Evolutionary conservation across 192 early-diverging fungal species (phyloP).

Genomic region (Coemansia sp.): DNA sequence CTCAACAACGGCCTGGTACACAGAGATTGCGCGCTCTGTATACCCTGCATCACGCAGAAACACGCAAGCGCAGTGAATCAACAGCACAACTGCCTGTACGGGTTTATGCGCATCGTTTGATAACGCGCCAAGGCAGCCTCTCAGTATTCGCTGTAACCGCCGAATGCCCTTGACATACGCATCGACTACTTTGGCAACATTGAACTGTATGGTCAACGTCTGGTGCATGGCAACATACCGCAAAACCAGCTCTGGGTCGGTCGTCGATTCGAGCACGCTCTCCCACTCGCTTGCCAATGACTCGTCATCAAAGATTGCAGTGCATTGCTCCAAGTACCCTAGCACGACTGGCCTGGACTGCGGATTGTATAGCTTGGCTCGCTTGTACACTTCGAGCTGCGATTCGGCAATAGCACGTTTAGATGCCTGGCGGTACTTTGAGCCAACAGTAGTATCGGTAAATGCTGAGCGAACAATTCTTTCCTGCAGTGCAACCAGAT

Average conservation of each 20-base stretch:
- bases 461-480: slow-evolving; percentile 10
- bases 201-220: slow-evolving; percentile 4
- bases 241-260: slow-evolving; percentile 9
- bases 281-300: slow-evolving; percentile 19
- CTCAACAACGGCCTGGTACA: slow-evolving; percentile 32
- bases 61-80: slow-evolving; percentile 24
- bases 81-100: slow-evolving; percentile 1
- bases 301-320: slow-evolving; percentile 8
- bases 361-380: slow-evolving; percentile 11
- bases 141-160: slow-evolving; percentile 2
- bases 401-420: slow-evolving; percentile 14
- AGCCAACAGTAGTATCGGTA: neutral
- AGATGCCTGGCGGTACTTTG: neutral
- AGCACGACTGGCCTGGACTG: slow-evolving; percentile 6
- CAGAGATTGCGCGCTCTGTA: slow-evolving; percentile 8
- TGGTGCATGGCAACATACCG: slow-evolving; percentile 15
- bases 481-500: slow-evolving; percentile 11
- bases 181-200: slow-evolving; percentile 9
- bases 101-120: neutral
- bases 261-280: neutral
- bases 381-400: slow-evolving; percentile 19
- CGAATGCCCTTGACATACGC: slow-evolving; percentile 9
- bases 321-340: slow-evolving; percentile 18
- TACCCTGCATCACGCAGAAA: slow-evolving; percentile 27
- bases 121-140: neutral